Evolutionary conservation across 2,329 filamentous ascomycete species (phyloP).

Genomic region (Diplodia sapinea): DNA sequence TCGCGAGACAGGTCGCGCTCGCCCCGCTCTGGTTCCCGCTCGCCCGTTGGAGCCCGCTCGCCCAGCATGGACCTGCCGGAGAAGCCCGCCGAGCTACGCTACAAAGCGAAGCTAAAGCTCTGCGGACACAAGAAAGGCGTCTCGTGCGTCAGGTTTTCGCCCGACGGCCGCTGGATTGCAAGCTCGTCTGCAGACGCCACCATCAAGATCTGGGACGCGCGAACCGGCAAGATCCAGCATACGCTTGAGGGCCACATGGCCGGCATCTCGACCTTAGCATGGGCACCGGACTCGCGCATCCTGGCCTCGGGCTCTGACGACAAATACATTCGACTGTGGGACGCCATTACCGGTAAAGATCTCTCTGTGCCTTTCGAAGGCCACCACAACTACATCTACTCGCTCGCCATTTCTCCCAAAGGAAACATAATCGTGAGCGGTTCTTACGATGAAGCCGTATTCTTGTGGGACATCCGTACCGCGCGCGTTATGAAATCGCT

Average conservation of each 20-base stretch:
- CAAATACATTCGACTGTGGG: conserved; percentile 94
- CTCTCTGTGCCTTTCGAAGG: conserved; percentile 71
- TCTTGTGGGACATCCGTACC: conserved; percentile 92
- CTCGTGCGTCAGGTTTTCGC: conserved; percentile 87
- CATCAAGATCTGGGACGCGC: conserved; percentile 87
- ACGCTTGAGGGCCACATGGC: conserved; percentile 93
- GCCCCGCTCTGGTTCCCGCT: conserved; percentile 33
- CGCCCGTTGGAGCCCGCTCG: conserved; percentile 34
- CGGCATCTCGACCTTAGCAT: conserved; percentile 90
- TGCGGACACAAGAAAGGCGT: conserved; percentile 80
- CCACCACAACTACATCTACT: conserved; percentile 96
- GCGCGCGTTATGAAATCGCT: conserved; percentile 86
- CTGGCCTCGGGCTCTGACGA: conserved; percentile 94
- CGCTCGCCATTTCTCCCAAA: conserved; percentile 93
- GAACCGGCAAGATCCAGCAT: conserved; percentile 78
- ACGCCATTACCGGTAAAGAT: conserved; percentile 63
- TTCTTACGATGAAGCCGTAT: conserved; percentile 96
- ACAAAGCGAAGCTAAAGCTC: conserved; percentile 72
- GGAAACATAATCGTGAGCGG: conserved; percentile 96
- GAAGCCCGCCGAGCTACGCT: conserved; percentile 66
- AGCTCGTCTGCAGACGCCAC: conserved; percentile 88
- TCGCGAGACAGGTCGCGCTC: conserved; percentile 13
- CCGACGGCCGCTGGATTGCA: conserved; percentile 87
- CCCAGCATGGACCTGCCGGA: conserved; percentile 28
- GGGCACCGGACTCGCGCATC: conserved; percentile 86